Conservation (phyloP, 352 stramenopile species). For the Phytophthora parvispora region DNA sequence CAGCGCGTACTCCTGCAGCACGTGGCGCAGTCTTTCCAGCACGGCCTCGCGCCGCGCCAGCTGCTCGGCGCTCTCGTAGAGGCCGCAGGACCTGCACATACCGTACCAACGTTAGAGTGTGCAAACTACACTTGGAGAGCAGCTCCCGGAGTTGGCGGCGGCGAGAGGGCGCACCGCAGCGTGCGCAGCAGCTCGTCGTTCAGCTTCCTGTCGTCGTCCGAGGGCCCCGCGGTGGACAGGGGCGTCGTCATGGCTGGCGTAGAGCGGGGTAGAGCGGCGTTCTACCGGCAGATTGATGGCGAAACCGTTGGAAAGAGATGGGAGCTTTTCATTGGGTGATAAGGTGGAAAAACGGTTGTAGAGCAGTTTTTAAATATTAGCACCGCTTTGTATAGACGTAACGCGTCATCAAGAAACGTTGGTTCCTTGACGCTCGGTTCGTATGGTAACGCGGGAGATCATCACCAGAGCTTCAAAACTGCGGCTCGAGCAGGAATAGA, state of each 20-base stretch:
- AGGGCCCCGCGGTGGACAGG: conserved; percentile 76
- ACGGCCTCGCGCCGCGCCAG: conserved; percentile 70
- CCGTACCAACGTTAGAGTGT: too few relatives aligned
- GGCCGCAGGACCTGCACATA: conserved; percentile 56
- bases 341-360: too few relatives aligned
- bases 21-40: conserved; percentile 64
- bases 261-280: neutral
- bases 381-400: too few relatives aligned
- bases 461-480: neutral
- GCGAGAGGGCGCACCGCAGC: conserved; percentile 46
- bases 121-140: conserved; percentile 5
- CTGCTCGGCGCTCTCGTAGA: conserved; percentile 86
- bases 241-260: conserved; percentile 61
- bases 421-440: too few relatives aligned
- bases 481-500: conserved; percentile 46
- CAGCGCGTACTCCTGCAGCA: conserved; percentile 85
- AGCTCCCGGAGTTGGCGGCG: neutral
- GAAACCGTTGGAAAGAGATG: too few relatives aligned
- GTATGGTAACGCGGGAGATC: too few relatives aligned
- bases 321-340: too few relatives aligned
- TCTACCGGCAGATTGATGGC: too few relatives aligned
- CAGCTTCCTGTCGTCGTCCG: conserved; percentile 71
- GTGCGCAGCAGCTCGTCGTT: conserved; percentile 76
- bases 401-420: too few relatives aligned
- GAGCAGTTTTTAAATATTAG: too few relatives aligned